Percentiles rank a stretch among this genome's conserved stretches.
phyloP scores from a whole-genome alignment of 495 filamentous ascomycete species.

The Neurospora tetrasperma region DNA sequence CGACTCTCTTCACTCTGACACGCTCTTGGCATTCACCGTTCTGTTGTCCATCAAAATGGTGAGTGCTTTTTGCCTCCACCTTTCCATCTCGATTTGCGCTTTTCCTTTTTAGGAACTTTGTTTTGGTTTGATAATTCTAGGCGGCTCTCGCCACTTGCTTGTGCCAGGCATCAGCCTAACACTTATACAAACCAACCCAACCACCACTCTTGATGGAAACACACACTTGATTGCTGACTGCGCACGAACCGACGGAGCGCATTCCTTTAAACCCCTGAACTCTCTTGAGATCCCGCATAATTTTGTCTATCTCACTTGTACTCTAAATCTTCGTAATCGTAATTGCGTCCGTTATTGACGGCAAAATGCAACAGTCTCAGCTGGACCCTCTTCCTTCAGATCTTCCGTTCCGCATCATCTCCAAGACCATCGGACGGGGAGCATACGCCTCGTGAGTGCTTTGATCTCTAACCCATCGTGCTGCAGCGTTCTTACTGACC shows the following conservation, averaged over 20 bases:
- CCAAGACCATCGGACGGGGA: constrained; percentile 89
- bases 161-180: not conserved
- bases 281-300: not conserved
- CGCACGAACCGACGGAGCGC: not conserved
- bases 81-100: not conserved
- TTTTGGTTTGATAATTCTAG: not conserved
- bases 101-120: not conserved
- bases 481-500: not conserved
- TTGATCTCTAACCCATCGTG: not conserved
- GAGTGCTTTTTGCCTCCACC: constrained; percentile 6
- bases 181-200: not conserved
- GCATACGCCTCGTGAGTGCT: constrained; percentile 86
- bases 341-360: constrained; percentile 3
- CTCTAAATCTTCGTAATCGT: not conserved
- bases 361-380: constrained; percentile 62
- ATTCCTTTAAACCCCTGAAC: not conserved
- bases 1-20: constrained; percentile 2
- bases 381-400: constrained; percentile 74
- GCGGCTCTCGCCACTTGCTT: not conserved
- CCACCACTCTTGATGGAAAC: not conserved
- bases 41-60: constrained; percentile 8
- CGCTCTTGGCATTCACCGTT: not conserved
- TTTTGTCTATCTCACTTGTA: not conserved
- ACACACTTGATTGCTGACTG: not conserved
- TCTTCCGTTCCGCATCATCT: constrained; percentile 88